phyloP scores from a whole-genome alignment of 768 basidiomycete species.

The Vishniacozyma victoriae region DNA sequence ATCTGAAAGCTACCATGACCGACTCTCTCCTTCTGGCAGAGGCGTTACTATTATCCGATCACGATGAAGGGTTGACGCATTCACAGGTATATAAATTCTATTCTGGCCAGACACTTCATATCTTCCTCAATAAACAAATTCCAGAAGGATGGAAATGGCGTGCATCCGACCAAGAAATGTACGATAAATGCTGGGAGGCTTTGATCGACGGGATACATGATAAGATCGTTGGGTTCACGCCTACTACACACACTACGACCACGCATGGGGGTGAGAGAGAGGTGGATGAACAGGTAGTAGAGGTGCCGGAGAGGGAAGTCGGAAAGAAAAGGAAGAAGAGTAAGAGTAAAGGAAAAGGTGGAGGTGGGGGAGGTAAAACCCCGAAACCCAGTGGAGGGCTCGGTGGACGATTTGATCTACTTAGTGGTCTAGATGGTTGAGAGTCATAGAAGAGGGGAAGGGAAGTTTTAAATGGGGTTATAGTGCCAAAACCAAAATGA shows the following conservation, averaged over 20 bases:
- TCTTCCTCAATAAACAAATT: conserved; percentile 6
- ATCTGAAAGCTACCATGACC: conserved; percentile 19
- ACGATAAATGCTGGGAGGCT: conserved; percentile 16
- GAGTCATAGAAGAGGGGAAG: too few species aligned
- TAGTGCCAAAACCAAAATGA: too few species aligned
- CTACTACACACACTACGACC: not conserved
- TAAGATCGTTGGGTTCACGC: not conserved
- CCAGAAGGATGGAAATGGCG: conserved; percentile 27
- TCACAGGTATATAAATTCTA: conserved; percentile 26
- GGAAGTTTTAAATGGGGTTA: too few species aligned
- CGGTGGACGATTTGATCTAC: too few species aligned
- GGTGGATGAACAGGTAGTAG: not conserved
- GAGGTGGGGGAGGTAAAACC: not conserved
- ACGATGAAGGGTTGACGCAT: conserved; percentile 19
- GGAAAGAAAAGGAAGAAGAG: conserved; percentile 3
- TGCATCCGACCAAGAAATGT: conserved; percentile 7
- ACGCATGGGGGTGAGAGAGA: not conserved
- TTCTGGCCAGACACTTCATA: conserved; percentile 23
- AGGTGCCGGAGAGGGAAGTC: not conserved
- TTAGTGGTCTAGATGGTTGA: too few species aligned
- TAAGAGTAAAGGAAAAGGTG: not conserved
- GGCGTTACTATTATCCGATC: conserved; percentile 27
- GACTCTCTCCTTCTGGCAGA: conserved; percentile 36
- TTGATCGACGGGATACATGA: conserved; percentile 18
- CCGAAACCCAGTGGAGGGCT: conserved; percentile 1